Percentiles rank a stretch among this genome's conserved stretches.
phyloP scores from a whole-genome alignment of 1,284 basidiomycete genomes.

The Apiotrichum veenhuisii region DNA sequence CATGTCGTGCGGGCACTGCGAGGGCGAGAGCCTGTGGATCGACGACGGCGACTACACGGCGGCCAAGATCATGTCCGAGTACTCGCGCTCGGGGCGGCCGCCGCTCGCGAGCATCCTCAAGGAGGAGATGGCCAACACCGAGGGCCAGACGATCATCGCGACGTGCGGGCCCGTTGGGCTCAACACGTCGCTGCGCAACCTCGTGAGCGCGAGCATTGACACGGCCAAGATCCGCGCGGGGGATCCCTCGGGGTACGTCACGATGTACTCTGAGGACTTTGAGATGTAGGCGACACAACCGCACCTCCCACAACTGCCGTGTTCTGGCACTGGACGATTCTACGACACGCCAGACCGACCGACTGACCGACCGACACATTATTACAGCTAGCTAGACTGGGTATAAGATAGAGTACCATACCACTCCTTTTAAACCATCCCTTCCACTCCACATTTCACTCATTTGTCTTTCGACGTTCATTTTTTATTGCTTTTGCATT shows the following conservation, averaged over 20 bases:
- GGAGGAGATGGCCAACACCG: slow-evolving; percentile 61
- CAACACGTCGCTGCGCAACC: slow-evolving; percentile 8
- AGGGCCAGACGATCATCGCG: slow-evolving; percentile 63
- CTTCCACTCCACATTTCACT: no score
- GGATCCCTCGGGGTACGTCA: slow-evolving; percentile 13
- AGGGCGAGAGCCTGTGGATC: slow-evolving; percentile 51
- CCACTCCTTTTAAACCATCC: no score
- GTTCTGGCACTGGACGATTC: no score
- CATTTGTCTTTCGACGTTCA: no score
- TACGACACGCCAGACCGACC: no score
- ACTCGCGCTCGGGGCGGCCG: slow-evolving; percentile 68
- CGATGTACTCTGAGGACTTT: slow-evolving; percentile 21
- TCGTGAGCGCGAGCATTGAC: slow-evolving; percentile 13
- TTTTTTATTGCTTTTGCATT: no score
- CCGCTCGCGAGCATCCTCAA: slow-evolving; percentile 63
- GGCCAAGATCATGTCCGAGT: slow-evolving; percentile 64
- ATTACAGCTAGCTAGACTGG: no score
- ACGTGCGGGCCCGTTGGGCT: slow-evolving; percentile 14
- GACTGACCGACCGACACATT: no score
- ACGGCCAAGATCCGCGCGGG: slow-evolving; percentile 9
- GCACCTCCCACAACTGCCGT: no score
- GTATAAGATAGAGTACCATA: no score
- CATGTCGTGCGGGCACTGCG: slow-evolving; percentile 7
- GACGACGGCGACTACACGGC: slow-evolving; percentile 66
- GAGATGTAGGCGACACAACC: slow-evolving; percentile 11